Evolutionary conservation across 768 basidiomycete species (phyloP).

Genomic region (Lyophyllum atratum): DNA sequence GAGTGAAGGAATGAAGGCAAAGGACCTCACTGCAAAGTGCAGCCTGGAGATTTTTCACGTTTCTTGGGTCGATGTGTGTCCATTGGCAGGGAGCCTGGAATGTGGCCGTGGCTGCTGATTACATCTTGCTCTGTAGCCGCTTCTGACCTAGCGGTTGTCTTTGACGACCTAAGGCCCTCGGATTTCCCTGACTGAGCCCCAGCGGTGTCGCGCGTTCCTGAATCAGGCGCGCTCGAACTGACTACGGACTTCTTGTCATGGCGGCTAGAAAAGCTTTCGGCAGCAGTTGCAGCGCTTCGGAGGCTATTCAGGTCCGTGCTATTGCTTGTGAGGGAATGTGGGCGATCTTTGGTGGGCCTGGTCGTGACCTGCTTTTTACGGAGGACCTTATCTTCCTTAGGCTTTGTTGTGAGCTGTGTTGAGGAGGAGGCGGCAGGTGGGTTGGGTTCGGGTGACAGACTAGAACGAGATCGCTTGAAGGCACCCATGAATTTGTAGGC

Average conservation of each 20-base stretch:
- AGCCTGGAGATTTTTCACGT: slow-evolving; percentile 38
- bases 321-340: slow-evolving; percentile 56
- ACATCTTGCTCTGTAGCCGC: slow-evolving; percentile 31
- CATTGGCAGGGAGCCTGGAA: slow-evolving; percentile 35
- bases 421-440: slow-evolving; percentile 28
- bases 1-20: neutral
- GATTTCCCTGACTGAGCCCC: slow-evolving; percentile 11
- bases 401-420: slow-evolving; percentile 3
- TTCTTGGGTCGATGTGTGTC: slow-evolving; percentile 33
- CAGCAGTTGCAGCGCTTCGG: slow-evolving; percentile 44
- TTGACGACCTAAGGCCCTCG: slow-evolving; percentile 29
- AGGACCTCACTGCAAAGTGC: slow-evolving; percentile 38
- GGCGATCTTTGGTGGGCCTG: slow-evolving; percentile 36
- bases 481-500: slow-evolving; percentile 66
- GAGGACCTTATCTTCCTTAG: slow-evolving; percentile 9
- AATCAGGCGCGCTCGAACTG: slow-evolving; percentile 7
- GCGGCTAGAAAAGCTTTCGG: slow-evolving; percentile 30
- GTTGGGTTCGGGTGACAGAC: slow-evolving; percentile 45
- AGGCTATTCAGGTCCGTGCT: slow-evolving; percentile 53
- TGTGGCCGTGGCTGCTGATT: slow-evolving; percentile 11
- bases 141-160: slow-evolving; percentile 29
- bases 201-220: slow-evolving; percentile 11
- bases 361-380: slow-evolving; percentile 8
- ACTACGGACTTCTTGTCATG: slow-evolving; percentile 12
- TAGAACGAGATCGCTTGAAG: slow-evolving; percentile 68